Base-by-base conservation (phyloP, 1,284 basidiomycete genomes). In the Ceratobasidium sp. region DNA sequence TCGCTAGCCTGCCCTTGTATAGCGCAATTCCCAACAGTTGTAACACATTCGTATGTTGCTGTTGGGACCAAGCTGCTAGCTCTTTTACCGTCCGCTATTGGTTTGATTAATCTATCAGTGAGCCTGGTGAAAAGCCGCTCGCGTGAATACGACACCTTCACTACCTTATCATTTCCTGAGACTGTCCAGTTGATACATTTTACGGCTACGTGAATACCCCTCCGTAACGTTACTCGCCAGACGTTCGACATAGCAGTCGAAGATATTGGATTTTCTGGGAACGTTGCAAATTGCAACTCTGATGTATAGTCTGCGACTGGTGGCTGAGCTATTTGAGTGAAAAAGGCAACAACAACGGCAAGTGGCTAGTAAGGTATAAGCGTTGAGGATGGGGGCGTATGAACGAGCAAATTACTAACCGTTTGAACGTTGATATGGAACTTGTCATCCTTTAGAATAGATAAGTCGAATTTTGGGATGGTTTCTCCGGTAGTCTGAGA, bases 91-190 rank as follows among this genome's bases (percentile, higher is more conserved):
- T n/a, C n/a, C n/a, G n/a, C n/a, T n/a, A n/a, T n/a, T n/a, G n/a
- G n/a, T n/a, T n/a, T n/a, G n/a, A n/a, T n/a, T n/a, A n/a, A n/a
- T n/a, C n/a, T n/a, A n/a, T n/a, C n/a, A n/a, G n/a, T n/a, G n/a
- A n/a, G n/a, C n/a, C n/a, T n/a, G n/a, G n/a, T n/a, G n/a, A n/a
- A n/a, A n/a, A n/a, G n/a, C n/a, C n/a, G n/a, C n/a, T n/a, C n/a
- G n/a, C n/a, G n/a, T n/a, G n/a, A n/a, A n/a, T n/a, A n/a, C n/a
- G n/a, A n/a, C n/a, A 54, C 52, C 31, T 34, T 54, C 15, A 54
- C n/a, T 31, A 54, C 31, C 31, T 54, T 54, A 12, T 54, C 27
- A 34, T 32, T 54, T 31, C 52, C 52, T 31, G 52, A 54, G 12
- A 54, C 31, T 5, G 52, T 32, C 8, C 15, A 34, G 31, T 32